phyloP scores from a whole-genome alignment of 139 green algal species.

The Raphidocelis subcapitata region DNA sequence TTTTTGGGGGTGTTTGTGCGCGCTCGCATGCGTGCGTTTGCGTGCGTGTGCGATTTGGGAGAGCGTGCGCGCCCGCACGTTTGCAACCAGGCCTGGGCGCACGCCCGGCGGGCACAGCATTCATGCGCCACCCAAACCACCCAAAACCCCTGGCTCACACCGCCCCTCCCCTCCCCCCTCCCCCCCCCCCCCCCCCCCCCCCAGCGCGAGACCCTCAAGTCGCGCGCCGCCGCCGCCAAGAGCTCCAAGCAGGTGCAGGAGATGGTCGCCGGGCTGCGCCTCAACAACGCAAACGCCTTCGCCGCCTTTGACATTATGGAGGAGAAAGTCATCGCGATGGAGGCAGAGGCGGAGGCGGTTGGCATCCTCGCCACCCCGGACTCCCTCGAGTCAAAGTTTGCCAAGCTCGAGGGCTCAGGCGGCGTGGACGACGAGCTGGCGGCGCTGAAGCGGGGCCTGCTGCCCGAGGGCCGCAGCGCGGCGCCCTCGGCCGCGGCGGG shows the following conservation, averaged over 20 bases:
- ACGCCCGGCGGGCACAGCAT: no score
- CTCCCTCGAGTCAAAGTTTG: slow-evolving; percentile 42
- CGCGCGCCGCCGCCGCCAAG: slow-evolving; percentile 85
- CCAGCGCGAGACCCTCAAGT: slow-evolving; percentile 98
- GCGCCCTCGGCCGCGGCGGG: no score
- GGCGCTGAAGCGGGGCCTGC: slow-evolving; percentile 26
- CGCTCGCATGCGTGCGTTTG: no score
- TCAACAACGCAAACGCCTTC: slow-evolving; percentile 62
- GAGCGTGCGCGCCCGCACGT: no score
- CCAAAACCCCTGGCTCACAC: no score
- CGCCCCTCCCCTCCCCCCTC: no score
- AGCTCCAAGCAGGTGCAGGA: slow-evolving; percentile 50
- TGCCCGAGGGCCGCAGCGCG: background rate
- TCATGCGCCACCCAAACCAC: no score
- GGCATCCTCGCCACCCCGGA: slow-evolving; percentile 35
- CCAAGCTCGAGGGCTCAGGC: slow-evolving; percentile 48
- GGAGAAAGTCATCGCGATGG: slow-evolving; percentile 91
- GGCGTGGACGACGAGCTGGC: slow-evolving; percentile 38
- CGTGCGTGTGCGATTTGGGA: no score
- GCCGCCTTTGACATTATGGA: slow-evolving; percentile 97
- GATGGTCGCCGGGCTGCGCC: slow-evolving; percentile 74
- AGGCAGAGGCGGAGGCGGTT: slow-evolving; percentile 73
- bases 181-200: no score
- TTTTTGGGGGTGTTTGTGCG: no score
- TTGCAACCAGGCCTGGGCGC: no score